phyloP scores from a whole-genome alignment of 2,329 filamentous ascomycete species.

The Alternaria sp. region DNA sequence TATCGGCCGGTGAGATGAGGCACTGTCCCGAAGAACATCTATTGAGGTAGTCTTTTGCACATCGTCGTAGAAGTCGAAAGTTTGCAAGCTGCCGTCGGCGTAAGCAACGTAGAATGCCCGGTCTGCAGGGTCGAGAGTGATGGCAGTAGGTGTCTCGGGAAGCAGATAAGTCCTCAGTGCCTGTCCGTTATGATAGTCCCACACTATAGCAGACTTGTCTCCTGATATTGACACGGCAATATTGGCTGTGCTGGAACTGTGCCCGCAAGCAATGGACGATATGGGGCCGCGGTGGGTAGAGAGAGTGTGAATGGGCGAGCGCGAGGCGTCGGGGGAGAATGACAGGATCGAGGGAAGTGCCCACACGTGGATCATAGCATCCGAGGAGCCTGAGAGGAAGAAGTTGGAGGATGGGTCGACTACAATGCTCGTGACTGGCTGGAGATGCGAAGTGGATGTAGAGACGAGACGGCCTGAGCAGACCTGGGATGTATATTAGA shows the following conservation, averaged over 20 bases:
- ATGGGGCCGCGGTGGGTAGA: slow-evolving; percentile 79
- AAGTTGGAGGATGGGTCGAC: slow-evolving; percentile 74
- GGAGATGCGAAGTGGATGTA: slow-evolving; percentile 79
- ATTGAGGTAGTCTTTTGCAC: slow-evolving; percentile 51
- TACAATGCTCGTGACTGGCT: slow-evolving; percentile 78
- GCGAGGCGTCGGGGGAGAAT: slow-evolving; percentile 61
- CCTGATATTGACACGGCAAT: slow-evolving; percentile 84
- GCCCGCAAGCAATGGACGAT: slow-evolving; percentile 68
- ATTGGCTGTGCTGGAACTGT: slow-evolving; percentile 76
- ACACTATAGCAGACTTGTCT: slow-evolving; percentile 89
- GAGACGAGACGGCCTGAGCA: slow-evolving; percentile 79
- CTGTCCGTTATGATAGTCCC: slow-evolving; percentile 86
- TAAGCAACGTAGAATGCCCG: slow-evolving; percentile 83
- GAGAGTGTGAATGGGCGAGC: slow-evolving; percentile 78
- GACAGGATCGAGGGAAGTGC: slow-evolving; percentile 77
- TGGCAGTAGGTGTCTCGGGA: slow-evolving; percentile 73
- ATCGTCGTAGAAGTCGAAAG: slow-evolving; percentile 75
- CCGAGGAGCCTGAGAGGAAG: slow-evolving; percentile 79
- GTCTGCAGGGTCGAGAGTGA: slow-evolving; percentile 82
- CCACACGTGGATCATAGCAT: slow-evolving; percentile 94
- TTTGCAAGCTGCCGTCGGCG: slow-evolving; percentile 80
- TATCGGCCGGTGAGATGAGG: slow-evolving; percentile 64
- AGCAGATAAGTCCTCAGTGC: slow-evolving; percentile 84
- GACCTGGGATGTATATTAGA: slow-evolving; percentile 58
- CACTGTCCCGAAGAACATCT: slow-evolving; percentile 59